These are phyloP conservation scores for Bathelium albidoporum DNA, from an alignment of 495 filamentous ascomycete species.

Conservation along the genomic window DNA sequence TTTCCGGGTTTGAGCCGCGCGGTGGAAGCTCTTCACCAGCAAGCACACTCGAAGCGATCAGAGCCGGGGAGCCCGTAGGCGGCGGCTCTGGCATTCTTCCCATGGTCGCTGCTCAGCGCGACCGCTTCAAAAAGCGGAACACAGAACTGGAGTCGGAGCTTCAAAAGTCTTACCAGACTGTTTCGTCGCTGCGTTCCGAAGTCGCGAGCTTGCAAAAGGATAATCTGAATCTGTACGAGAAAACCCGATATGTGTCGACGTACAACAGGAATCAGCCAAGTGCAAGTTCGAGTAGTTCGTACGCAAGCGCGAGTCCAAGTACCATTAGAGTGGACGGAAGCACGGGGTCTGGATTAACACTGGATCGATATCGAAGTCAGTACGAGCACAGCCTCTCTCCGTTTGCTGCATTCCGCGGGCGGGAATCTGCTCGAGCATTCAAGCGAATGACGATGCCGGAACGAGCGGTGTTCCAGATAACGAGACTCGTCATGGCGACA, in stretches of 20 bases:
- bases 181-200: constrained; percentile 83
- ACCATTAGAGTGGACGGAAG: constrained; percentile 52
- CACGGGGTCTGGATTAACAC: constrained; percentile 50
- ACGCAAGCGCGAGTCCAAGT: constrained; percentile 60
- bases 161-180: constrained; percentile 65
- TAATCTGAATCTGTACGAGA: constrained; percentile 94
- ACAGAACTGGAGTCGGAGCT: constrained; percentile 84
- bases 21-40: constrained; percentile 22
- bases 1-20: constrained; percentile 82
- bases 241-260: constrained; percentile 89
- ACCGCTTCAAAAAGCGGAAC: constrained; percentile 96
- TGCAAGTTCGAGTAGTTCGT: constrained; percentile 56
- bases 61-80: constrained; percentile 61
- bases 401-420: constrained; percentile 86
- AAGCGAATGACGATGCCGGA: constrained; percentile 90
- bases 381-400: constrained; percentile 94
- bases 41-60: constrained; percentile 46
- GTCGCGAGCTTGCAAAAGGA: constrained; percentile 89
- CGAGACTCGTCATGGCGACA: constrained; percentile 80
- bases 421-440: constrained; percentile 85
- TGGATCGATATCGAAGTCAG: constrained; percentile 83
- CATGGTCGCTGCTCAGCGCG: constrained; percentile 95
- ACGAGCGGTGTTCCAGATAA: constrained; percentile 79
- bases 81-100: constrained; percentile 86
- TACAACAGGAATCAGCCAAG: constrained; percentile 53